Evolutionary conservation across 2,329 filamentous ascomycete genomes (phyloP).

Genomic region (Paraphoma sp.): DNA sequence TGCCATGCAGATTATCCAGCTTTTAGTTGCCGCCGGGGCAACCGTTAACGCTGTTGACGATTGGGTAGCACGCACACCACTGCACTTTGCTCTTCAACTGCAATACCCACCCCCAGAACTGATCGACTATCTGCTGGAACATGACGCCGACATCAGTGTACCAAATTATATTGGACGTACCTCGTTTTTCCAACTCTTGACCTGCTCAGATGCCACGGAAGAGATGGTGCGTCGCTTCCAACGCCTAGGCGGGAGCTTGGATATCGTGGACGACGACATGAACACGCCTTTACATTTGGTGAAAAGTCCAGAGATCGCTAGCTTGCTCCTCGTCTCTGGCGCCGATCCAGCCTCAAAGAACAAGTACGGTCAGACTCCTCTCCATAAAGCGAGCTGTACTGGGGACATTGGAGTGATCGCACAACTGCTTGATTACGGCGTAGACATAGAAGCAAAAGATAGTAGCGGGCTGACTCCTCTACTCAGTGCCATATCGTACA

Average conservation of each 20-base stretch:
- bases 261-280: background rate
- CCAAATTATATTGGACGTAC: background rate
- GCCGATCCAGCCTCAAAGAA: background rate
- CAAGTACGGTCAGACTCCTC: background rate
- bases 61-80: background rate
- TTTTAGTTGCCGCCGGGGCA: background rate
- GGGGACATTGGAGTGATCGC: background rate
- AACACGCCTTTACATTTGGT: background rate
- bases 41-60: background rate
- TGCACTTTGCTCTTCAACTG: background rate
- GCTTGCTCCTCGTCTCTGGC: background rate
- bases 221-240: background rate
- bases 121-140: background rate
- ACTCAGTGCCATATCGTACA: background rate
- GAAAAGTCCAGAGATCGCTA: background rate
- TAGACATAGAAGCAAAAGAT: background rate
- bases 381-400: background rate
- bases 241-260: background rate
- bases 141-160: background rate
- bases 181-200: background rate
- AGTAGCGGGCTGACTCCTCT: background rate
- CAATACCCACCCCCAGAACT: background rate
- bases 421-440: background rate
- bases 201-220: background rate
- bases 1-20: background rate